A percentile compares a stretch with the other conserved stretches of the same genome.
phyloP scores from a whole-genome alignment of 2,329 filamentous ascomycete species.

The Talaromyces sp. region DNA sequence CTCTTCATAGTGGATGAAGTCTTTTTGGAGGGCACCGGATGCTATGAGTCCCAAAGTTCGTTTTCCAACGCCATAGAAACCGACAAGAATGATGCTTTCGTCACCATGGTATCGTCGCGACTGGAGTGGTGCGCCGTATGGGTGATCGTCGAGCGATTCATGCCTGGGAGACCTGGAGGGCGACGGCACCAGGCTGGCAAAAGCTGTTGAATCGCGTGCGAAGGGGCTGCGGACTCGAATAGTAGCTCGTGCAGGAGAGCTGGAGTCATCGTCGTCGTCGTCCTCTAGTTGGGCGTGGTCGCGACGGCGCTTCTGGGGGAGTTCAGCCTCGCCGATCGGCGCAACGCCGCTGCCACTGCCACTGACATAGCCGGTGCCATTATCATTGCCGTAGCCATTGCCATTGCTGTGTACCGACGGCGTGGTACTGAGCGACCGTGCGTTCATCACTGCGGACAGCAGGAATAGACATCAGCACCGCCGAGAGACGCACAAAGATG shows the following conservation, averaged over 20 bases:
- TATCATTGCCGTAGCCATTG: not conserved
- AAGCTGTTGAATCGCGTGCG: not conserved
- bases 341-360: not conserved
- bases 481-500: not conserved
- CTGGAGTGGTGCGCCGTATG: conserved; percentile 3
- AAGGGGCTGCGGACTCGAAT: not conserved
- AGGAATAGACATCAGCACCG: not conserved
- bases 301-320: conserved; percentile 3
- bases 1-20: conserved; percentile 63
- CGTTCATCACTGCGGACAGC: not conserved
- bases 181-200: not conserved
- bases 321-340: not conserved
- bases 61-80: conserved; percentile 69
- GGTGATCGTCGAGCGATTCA: not conserved
- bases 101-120: conserved; percentile 1
- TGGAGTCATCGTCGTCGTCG: not conserved
- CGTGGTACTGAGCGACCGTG: not conserved
- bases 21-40: conserved; percentile 62
- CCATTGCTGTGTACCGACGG: not conserved
- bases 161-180: not conserved
- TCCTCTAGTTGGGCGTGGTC: not conserved
- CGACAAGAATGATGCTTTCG: conserved; percentile 57
- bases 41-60: conserved; percentile 71
- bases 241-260: not conserved
- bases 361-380: not conserved